Base-by-base conservation (phyloP, 495 filamentous ascomycete species). In the Niebla homalea region DNA sequence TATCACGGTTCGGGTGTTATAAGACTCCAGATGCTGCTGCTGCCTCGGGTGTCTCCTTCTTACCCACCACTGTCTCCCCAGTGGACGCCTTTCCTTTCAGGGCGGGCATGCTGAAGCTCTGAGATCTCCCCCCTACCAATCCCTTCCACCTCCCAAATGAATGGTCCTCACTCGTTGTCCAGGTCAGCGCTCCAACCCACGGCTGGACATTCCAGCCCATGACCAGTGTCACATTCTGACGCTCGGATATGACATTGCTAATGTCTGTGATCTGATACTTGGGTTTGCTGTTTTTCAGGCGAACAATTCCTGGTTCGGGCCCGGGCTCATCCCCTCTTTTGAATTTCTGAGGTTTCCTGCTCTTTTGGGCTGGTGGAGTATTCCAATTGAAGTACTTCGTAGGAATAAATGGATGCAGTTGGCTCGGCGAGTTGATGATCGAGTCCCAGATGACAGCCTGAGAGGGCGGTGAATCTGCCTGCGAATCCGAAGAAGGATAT, bases 201-300 rank as follows among this genome's bases (percentile, higher is more conserved):
- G 92, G 92, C 76, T 98, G 92, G 52, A 96, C 85, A 72, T 95
- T 96, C 81, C 89, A 98, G 50, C 87, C 79, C 37, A 96, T 72
- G 48, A 75, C 73, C 43, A 98, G 68, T 26, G 78, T 83, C 49
- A 89, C 86, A 68, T 94, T 84, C 36, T 70, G 65, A 19, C 73
- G 64, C 57, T 78, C 73, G 37, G 85, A 83, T 53, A 95, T 67
- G 43, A 48, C 76, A 45, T 87, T 85, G 8, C 78, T 76, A 19
- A 89, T 82, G 64, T 94, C 87, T 11, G 87, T 89, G 62, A 96
- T 87, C 59, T 89, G 83, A 74, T 98, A 98, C 67, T 98, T 97
- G 6, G 85, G 81, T 60, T 79, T 81, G 61, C 88, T 83, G 62
- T 86, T 86, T 57, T 78, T 77, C 53, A 97, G 76, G 25, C 74